Conservation (phyloP, 1,284 basidiomycete species). For the Pulveroboletus sp. region DNA sequence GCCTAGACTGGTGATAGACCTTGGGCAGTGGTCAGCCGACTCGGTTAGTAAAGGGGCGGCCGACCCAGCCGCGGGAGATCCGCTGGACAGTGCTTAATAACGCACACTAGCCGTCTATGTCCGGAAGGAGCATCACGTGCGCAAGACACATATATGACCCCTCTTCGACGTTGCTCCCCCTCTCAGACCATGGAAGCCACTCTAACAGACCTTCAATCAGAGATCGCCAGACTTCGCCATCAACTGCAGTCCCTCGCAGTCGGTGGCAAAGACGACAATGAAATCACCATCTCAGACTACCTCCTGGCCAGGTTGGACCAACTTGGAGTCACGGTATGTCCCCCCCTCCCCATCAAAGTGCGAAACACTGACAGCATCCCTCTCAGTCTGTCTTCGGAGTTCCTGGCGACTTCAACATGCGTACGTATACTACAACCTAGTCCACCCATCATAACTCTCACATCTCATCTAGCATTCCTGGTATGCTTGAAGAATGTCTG, state of each 20-base stretch:
- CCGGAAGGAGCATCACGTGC: no score
- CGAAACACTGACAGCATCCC: not conserved
- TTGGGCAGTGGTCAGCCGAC: no score
- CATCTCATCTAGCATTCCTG: constrained; percentile 40
- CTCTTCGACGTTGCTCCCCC: no score
- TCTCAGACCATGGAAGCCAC: constrained; percentile 16
- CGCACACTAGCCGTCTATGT: no score
- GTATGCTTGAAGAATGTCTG: constrained; percentile 34
- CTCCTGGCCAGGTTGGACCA: constrained; percentile 69
- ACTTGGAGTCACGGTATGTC: constrained; percentile 57
- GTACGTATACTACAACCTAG: constrained; percentile 23
- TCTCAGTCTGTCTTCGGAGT: constrained; percentile 77
- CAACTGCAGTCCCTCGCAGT: constrained; percentile 45
- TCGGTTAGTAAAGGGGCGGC: no score
- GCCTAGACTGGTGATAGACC: no score
- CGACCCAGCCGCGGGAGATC: no score
- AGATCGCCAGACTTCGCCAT: constrained; percentile 52
- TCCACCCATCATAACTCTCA: not conserved
- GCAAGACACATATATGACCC: not conserved
- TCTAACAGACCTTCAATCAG: constrained; percentile 40
- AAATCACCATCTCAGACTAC: constrained; percentile 64
- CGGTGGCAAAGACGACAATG: constrained; percentile 35
- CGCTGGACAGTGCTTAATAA: no score
- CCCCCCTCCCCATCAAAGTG: not conserved
- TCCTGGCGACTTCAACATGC: constrained; percentile 92